Evolutionary conservation across 148 eudicot species (phyloP).

Genomic region (Drosera capensis): DNA sequence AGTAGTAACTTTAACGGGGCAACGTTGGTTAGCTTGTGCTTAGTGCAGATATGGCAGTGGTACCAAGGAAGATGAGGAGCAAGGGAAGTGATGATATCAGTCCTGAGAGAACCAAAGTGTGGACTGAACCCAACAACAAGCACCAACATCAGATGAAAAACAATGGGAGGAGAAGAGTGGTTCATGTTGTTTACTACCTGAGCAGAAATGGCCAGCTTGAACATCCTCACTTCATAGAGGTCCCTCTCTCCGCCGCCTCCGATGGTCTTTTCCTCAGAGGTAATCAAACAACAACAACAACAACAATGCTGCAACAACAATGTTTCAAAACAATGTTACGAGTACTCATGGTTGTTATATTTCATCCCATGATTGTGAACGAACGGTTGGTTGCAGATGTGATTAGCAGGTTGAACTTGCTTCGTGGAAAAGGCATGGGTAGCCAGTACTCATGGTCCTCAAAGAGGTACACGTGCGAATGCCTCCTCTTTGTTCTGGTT

Average conservation of each 20-base stretch:
- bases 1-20: neutral
- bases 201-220: constrained; percentile 58
- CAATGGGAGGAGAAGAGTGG: constrained; percentile 10
- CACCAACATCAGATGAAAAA: neutral
- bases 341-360: neutral
- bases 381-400: constrained; percentile 44
- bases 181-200: constrained; percentile 56
- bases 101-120: constrained; percentile 32
- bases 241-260: constrained; percentile 39
- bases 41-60: constrained; percentile 17
- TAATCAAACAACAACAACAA: neutral
- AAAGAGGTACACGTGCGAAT: constrained; percentile 23
- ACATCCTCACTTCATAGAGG: constrained; percentile 74
- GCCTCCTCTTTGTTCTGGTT: neutral
- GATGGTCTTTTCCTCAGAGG: constrained; percentile 51
- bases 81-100: constrained; percentile 17
- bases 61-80: constrained; percentile 19
- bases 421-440: constrained; percentile 82
- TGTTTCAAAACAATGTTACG: neutral
- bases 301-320: no score
- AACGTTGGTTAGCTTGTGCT: neutral
- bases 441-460: constrained; percentile 72
- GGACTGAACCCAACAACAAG: constrained; percentile 23
- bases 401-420: constrained; percentile 45
- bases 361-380: neutral